Base-by-base conservation (phyloP, 495 filamentous ascomycete species). In the Diplogelasinospora grovesii region DNA sequence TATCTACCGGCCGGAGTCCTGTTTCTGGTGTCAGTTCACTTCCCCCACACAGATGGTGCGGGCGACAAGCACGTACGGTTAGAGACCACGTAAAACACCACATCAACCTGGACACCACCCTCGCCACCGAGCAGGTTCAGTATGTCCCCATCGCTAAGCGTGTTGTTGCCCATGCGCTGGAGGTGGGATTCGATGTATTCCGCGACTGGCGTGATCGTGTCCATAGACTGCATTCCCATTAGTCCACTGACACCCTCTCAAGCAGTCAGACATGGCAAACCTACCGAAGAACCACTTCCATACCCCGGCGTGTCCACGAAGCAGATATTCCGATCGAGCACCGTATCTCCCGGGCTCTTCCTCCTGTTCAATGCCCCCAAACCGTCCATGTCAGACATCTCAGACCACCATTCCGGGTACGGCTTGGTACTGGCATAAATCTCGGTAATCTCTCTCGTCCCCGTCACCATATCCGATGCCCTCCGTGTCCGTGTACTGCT, bases 391-490 rank as follows among this genome's bases (percentile, higher is more conserved):
- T 93, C 86, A n/a, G 85, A 83, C 37, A 89, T 57, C 48, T 93
- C 86, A n/a, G 85, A 83, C 88, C 88, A 96, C 92, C 92, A 97
- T 24, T 78, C 59, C 2, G 93, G 92, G 63, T 94, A 95, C 39
- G 92, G 77, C 52, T 85, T 85, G 10, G 92, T 96, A 54, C 90
- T 96, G 32, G 92, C 93, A 63, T 85, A 84, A 10, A 95, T 79
- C 59, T 96, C 93, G 7, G 78, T 81, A 38, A 92, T 81, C 11
- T 66, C 46, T 32, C 55, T 53, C 31, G 75, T 83, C 27, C 56
- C 46, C 15, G 8, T 43, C 37, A 8, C 51, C 31, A 4, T 57
- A 43, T 11, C 36, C 37, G 28, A 22, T 6, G 44, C 28, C 15
- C 32, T 11, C 26, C 21, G 32, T n/a, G n/a, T n/a, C 18, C 43